Conservation (phyloP, 192 early-diverging fungal genomes). For the Gaertneriomyces sp. region DNA sequence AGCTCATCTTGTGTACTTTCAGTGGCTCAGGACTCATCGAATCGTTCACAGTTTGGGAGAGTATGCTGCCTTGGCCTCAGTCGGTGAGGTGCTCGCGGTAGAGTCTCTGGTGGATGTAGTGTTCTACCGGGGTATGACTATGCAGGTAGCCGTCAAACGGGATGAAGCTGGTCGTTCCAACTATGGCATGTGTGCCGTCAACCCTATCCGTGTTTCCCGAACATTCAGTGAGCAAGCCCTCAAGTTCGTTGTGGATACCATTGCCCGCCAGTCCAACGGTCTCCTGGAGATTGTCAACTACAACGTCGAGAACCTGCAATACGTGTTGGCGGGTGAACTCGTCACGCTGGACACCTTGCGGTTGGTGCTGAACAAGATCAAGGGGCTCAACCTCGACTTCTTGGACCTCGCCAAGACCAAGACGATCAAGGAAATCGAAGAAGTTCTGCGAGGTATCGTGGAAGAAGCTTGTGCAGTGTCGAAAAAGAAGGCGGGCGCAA, state of each 20-base stretch:
- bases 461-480: slow-evolving; percentile 65
- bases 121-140: slow-evolving; percentile 97
- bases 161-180: slow-evolving; percentile 75
- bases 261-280: slow-evolving; percentile 71
- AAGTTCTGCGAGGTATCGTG: slow-evolving; percentile 73
- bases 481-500: slow-evolving; percentile 56
- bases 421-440: slow-evolving; percentile 80
- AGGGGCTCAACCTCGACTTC: slow-evolving; percentile 81
- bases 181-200: slow-evolving; percentile 93
- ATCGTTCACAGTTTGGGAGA: slow-evolving; percentile 68
- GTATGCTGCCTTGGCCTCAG: slow-evolving; percentile 84
- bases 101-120: slow-evolving; percentile 85
- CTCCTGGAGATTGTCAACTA: slow-evolving; percentile 94
- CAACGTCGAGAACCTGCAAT: slow-evolving; percentile 97
- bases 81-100: slow-evolving; percentile 81
- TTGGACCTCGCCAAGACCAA: slow-evolving; percentile 78
- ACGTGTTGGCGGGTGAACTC: slow-evolving; percentile 86
- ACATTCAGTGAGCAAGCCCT: slow-evolving; percentile 85
- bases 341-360: slow-evolving; percentile 77
- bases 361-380: slow-evolving; percentile 82
- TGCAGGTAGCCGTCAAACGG: slow-evolving; percentile 89
- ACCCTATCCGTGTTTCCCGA: slow-evolving; percentile 81
- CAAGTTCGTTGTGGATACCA: slow-evolving; percentile 73
- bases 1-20: neutral
- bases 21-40: slow-evolving; percentile 11